Evolutionary conservation across 1,284 basidiomycete genomes (phyloP), one percentile per base, ranked within the genome.

Genomic region (Ceratobasidium sp.): DNA sequence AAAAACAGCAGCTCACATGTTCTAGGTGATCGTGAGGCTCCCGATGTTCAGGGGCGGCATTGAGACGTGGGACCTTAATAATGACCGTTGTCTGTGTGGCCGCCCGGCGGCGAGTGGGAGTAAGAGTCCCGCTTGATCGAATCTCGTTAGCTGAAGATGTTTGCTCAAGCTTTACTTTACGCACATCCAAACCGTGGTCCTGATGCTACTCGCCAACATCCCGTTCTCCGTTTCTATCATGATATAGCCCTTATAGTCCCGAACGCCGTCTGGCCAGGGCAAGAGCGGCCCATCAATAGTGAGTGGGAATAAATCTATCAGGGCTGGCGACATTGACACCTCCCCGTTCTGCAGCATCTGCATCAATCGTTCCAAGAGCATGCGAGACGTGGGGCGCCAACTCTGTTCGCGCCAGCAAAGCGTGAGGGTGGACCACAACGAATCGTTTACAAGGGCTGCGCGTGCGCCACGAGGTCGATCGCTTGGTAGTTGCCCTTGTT

Each of bases 11-110:
- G 23, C 69, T 11, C n/a, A 72, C 69, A 25, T 53, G 42, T 49
- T 72, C 44, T 11, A 62, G 25, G 21, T 62, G 69, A 25, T 72
- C 46, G 38, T 72, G 69, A 28, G 30, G 69, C 8, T 30, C 36
- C 9, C 28, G 36, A n/a, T 53, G 30, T 5, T 53, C 30, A 14
- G 42, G 46, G 36, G 18, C 25, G 5, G 38, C 69, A 36, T 72
- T 72, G 23, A 72, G 46, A 8, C 59, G 42, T 11, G 69, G 69
- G 5, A 72, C 69, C 21, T 72, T 72, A 25, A 72, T 38, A 7
- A 42, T 59, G 5, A 72, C 48, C 8, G 16, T 40, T 23, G 21
- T 49, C 8, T 51, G 40, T 2, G 42, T 25, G 18, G 30, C 14
- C 2, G 28, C 21, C 36, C 62, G 21, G 2, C 30, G 25, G 21